Evolutionary conservation across 495 filamentous ascomycete species (phyloP), one percentile per base, ranked within the genome.

Genomic region (Friedmanniomyces simplex): DNA sequence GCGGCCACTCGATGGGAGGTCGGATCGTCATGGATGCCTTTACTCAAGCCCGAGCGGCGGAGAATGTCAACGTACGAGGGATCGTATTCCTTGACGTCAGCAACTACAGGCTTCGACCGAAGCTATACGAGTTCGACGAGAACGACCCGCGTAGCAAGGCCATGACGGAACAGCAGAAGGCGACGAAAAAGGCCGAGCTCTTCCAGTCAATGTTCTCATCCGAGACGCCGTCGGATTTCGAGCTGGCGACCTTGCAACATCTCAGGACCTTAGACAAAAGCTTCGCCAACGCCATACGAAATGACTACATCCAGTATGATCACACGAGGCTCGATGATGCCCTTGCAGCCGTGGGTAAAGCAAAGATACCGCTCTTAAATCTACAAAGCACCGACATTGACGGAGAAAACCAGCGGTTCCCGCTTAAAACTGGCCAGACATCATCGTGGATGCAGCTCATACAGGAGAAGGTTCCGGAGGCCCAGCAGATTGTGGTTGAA

Each of bases 401-500:
- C 26, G 41, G 6, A 1, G 18, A 60, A n/a, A 60, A 60, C 22
- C 28, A 60, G 26, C 57, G 57, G 2, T 20, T 49, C 5, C n/a
- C 22, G 28, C 28, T 60, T 3, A 54, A 50, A 28, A 2, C 20
- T n/a, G 57, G 52, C 8, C 7, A 54, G 49, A n/a, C 14, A 18
- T 24, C 41, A 21, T 12, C 20, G 51, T 60, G 50, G 51, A 60
- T 60, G 50, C 26, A 28, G 18, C 21, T 48, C 12, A 24, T 60
- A 12, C 25, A 18, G 42, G 77, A 32, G 85, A 89, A 68, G 80
- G 57, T 60, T 11, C 57, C 57, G 4, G 1, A 36, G 25, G 57
- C 52, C 1, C 20, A 30, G 50, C 21, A 22, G 20, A 5, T 4
- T n/a, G 41, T 55, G 3, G 45, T 60, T 11, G 8, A 11, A n/a